Evolutionary conservation across 2,329 filamentous ascomycete species (phyloP).

Genomic region (Xylaria sp.): DNA sequence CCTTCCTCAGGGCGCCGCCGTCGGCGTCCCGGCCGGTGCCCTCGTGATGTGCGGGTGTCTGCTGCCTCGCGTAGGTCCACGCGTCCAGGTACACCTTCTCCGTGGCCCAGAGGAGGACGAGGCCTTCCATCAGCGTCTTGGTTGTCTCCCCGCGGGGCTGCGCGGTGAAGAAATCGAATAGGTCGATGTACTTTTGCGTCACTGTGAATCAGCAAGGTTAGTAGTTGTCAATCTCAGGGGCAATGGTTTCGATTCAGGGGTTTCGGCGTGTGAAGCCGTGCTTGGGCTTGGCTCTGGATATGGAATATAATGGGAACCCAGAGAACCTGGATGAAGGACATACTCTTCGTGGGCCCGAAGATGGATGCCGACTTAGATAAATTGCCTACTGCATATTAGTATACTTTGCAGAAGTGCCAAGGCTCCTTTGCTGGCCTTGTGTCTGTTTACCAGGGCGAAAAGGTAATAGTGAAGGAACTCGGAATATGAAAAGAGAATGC

Average conservation of each 20-base stretch:
- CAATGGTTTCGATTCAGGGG: neutral
- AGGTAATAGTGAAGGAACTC: neutral
- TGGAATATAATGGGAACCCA: neutral
- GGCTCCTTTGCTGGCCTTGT: neutral
- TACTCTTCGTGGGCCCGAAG: constrained; percentile 28
- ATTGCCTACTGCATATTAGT: neutral
- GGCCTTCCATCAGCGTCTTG: constrained; percentile 59
- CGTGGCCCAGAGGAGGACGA: constrained; percentile 77
- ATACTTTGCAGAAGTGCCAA: neutral
- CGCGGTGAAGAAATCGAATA: constrained; percentile 36
- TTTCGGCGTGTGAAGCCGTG: too few relatives aligned
- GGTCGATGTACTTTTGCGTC: constrained; percentile 32
- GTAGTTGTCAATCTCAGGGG: neutral
- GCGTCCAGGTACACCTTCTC: constrained; percentile 66
- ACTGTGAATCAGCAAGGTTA: neutral
- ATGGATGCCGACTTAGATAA: constrained; percentile 9
- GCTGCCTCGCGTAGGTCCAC: constrained; percentile 55
- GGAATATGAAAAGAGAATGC: neutral
- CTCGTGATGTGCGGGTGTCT: constrained; percentile 29
- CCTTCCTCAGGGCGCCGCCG: constrained; percentile 63
- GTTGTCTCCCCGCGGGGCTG: constrained; percentile 3
- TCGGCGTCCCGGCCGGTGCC: constrained; percentile 54
- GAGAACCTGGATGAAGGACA: neutral
- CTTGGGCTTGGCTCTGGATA: neutral
- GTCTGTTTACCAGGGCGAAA: neutral